phyloP scores from a whole-genome alignment of 371 early-diverging fungal species.

The Mucor mucedo region DNA sequence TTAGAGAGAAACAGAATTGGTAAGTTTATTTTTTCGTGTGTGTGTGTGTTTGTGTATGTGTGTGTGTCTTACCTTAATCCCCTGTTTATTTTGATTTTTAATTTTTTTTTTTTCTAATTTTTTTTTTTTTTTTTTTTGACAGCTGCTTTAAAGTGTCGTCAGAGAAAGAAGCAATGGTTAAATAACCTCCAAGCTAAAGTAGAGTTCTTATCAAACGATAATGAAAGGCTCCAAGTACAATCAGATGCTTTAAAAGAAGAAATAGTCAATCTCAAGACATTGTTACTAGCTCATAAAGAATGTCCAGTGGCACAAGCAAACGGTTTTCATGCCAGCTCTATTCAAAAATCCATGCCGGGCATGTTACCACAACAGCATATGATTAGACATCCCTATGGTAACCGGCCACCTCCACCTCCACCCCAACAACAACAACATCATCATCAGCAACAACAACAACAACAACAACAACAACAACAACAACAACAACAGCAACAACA shows the following conservation, averaged over 20 bases:
- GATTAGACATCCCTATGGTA: slow-evolving; percentile 6
- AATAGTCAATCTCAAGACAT: slow-evolving; percentile 73
- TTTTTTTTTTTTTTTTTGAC: slow-evolving; percentile 11
- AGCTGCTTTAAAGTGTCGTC: slow-evolving; percentile 91
- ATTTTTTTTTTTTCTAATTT: neutral
- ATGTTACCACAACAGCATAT: slow-evolving; percentile 24
- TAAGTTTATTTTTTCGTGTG: slow-evolving; percentile 24
- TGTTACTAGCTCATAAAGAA: slow-evolving; percentile 78
- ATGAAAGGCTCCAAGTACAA: slow-evolving; percentile 73
- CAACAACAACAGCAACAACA: neutral
- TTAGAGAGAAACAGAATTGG: slow-evolving; percentile 86
- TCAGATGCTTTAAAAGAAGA: slow-evolving; percentile 72
- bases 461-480: neutral
- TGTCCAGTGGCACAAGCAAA: slow-evolving; percentile 76
- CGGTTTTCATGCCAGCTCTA: slow-evolving; percentile 47
- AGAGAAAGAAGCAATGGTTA: slow-evolving; percentile 89
- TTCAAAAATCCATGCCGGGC: slow-evolving; percentile 33
- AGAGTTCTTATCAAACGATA: slow-evolving; percentile 73
- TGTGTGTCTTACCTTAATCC: neutral
- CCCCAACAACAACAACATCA: neutral
- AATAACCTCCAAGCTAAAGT: slow-evolving; percentile 79
- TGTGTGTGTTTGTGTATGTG: neutral
- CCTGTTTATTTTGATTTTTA: neutral
- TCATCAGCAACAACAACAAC: neutral
- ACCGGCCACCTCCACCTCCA: slow-evolving; percentile 5